Evolutionary conservation across 2,329 filamentous ascomycete genomes (phyloP).

Genomic region (Diaporthe sp.): DNA sequence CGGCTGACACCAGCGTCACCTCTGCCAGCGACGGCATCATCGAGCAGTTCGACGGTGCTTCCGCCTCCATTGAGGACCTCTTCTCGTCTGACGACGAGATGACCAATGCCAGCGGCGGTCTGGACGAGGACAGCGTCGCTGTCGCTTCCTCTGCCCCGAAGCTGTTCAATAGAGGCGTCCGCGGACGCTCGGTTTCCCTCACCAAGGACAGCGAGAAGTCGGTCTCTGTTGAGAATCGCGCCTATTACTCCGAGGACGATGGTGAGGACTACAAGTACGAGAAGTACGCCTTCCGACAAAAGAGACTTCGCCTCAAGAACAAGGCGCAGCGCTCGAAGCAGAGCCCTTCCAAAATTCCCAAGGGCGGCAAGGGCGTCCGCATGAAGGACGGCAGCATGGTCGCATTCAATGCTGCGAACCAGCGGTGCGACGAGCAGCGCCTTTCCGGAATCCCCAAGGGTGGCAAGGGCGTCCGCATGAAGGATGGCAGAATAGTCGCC

Average conservation of each 20-base stretch:
- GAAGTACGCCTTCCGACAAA: not conserved
- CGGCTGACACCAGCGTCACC: constrained; percentile 8
- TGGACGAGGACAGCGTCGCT: not conserved
- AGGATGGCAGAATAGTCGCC: not conserved
- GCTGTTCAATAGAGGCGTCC: not conserved
- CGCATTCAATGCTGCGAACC: not conserved
- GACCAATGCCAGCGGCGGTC: not conserved
- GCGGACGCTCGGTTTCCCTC: not conserved
- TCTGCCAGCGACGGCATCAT: not conserved
- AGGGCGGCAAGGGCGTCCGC: not conserved
- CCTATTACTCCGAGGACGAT: not conserved
- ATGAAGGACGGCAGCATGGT: not conserved
- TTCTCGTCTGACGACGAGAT: not conserved
- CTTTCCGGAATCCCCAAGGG: not conserved
- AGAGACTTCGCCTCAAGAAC: not conserved
- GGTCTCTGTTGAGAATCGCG: not conserved
- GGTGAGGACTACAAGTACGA: not conserved
- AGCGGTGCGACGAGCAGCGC: not conserved
- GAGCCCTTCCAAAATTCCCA: not conserved
- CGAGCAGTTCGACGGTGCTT: not conserved
- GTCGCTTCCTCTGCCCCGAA: not conserved
- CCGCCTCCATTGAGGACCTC: not conserved
- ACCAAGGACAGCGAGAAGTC: not conserved
- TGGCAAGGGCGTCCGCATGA: not conserved
- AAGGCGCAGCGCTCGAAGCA: not conserved